phyloP scores from a whole-genome alignment of 2,329 filamentous ascomycete genomes.

The Arthroderma sp. region DNA sequence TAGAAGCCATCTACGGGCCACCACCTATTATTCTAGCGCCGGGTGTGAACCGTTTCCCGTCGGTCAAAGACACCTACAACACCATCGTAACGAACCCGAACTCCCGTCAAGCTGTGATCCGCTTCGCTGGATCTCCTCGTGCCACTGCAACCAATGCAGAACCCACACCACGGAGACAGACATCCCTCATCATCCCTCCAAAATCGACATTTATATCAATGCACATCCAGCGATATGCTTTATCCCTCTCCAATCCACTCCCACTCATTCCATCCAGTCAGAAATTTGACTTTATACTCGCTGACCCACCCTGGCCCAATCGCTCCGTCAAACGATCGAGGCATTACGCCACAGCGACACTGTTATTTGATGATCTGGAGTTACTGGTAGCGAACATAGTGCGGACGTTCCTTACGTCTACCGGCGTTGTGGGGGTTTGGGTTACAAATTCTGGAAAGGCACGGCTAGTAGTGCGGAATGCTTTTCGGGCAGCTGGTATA shows the following conservation, averaged over 20 bases:
- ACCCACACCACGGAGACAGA: not conserved
- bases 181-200: slow-evolving; percentile 35
- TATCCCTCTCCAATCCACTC: slow-evolving; percentile 16
- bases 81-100: slow-evolving; percentile 25
- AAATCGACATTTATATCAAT: slow-evolving; percentile 37
- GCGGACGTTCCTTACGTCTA: slow-evolving; percentile 29
- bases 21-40: slow-evolving; percentile 27
- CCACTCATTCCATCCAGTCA: slow-evolving; percentile 18
- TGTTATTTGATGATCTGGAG: slow-evolving; percentile 21
- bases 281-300: slow-evolving; percentile 47
- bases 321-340: slow-evolving; percentile 44
- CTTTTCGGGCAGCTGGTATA: slow-evolving; percentile 38
- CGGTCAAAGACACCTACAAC: slow-evolving; percentile 17
- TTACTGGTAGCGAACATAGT: slow-evolving; percentile 35
- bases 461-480: slow-evolving; percentile 35
- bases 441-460: slow-evolving; percentile 47
- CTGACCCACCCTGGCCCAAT: slow-evolving; percentile 56
- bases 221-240: slow-evolving; percentile 18
- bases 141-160: not conserved
- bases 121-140: not conserved
- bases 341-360: slow-evolving; percentile 33
- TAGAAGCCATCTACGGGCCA: not conserved
- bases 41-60: slow-evolving; percentile 22
- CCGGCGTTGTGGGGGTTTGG: slow-evolving; percentile 45
- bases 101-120: slow-evolving; percentile 5